These are phyloP conservation scores for Emmonsiellopsis sp. DNA, from an alignment of 2,329 filamentous ascomycete species.

Conservation along the genomic window DNA sequence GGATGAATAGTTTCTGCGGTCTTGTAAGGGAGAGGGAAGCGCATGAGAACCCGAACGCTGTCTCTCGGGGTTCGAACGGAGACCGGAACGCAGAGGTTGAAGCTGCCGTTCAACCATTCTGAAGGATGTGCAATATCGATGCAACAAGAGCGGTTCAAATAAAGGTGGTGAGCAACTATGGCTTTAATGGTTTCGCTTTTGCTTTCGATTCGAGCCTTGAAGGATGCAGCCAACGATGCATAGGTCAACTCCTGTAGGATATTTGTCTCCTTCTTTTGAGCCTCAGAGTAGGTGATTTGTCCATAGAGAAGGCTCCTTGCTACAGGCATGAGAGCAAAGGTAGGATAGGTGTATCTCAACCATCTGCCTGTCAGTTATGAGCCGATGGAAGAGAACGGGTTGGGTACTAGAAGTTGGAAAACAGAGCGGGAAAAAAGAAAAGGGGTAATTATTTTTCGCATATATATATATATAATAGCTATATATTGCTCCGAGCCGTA, in stretches of 20 bases:
- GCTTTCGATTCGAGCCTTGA: not conserved
- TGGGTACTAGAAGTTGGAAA: no score
- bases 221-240: not conserved
- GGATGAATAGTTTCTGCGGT: not conserved
- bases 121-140: not conserved
- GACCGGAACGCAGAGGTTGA: not conserved
- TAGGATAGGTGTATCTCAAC: no score
- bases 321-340: conserved; percentile 1
- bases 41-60: not conserved
- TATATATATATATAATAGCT: no score
- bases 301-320: not conserved
- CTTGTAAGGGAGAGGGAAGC: not conserved
- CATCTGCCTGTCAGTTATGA: no score
- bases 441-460: no score
- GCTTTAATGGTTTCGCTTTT: not conserved
- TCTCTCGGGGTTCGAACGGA: not conserved
- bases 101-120: conserved; percentile 1
- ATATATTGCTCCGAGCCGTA: no score
- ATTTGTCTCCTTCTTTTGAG: conserved; percentile 6
- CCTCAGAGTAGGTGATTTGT: conserved; percentile 6
- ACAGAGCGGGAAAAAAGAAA: no score
- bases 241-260: conserved; percentile 5
- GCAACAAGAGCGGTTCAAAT: not conserved
- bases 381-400: no score
- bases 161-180: not conserved